phyloP scores from a whole-genome alignment of 129 eudicot species.

The Saposhnikovia divaricata region DNA sequence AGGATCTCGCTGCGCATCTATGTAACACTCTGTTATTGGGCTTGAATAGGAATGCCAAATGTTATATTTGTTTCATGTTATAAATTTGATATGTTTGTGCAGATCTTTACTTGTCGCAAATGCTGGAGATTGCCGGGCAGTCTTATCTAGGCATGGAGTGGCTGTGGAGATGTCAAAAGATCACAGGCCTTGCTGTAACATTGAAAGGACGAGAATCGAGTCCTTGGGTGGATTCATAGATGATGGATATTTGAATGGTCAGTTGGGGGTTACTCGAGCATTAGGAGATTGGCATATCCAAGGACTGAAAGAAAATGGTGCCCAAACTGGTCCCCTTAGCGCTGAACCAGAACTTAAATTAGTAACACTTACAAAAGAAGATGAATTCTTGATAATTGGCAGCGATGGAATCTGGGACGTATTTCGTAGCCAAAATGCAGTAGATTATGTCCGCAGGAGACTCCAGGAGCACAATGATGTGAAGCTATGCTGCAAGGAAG shows the following conservation, averaged over 20 bases:
- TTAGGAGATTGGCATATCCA: slow-evolving; percentile 85
- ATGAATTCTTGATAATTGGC: slow-evolving; percentile 81
- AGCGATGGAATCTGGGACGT: slow-evolving; percentile 97
- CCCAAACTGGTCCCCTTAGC: slow-evolving; percentile 49
- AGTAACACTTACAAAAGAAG: slow-evolving; percentile 66
- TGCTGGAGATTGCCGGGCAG: slow-evolving; percentile 94
- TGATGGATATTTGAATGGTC: slow-evolving; percentile 79
- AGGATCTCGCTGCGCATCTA: neutral
- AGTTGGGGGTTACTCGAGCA: slow-evolving; percentile 79
- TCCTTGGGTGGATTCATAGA: slow-evolving; percentile 73
- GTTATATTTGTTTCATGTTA: neutral
- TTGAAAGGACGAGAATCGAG: slow-evolving; percentile 57
- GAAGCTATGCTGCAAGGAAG: slow-evolving; percentile 62
- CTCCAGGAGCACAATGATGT: slow-evolving; percentile 79
- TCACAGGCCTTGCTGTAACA: slow-evolving; percentile 60
- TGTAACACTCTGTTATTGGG: neutral
- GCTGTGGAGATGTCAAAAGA: slow-evolving; percentile 91
- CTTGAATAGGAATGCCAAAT: neutral
- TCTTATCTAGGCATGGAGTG: slow-evolving; percentile 61
- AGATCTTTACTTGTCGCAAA: slow-evolving; percentile 93
- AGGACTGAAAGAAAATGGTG: slow-evolving; percentile 54
- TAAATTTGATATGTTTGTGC: slow-evolving; percentile 6
- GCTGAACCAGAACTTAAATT: slow-evolving; percentile 91
- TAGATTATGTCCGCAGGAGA: slow-evolving; percentile 68
- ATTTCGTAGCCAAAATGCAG: slow-evolving; percentile 83